These are phyloP conservation scores for Mangifera indica DNA, from an alignment of 345 rosid genomes.

Conservation along the genomic window DNA sequence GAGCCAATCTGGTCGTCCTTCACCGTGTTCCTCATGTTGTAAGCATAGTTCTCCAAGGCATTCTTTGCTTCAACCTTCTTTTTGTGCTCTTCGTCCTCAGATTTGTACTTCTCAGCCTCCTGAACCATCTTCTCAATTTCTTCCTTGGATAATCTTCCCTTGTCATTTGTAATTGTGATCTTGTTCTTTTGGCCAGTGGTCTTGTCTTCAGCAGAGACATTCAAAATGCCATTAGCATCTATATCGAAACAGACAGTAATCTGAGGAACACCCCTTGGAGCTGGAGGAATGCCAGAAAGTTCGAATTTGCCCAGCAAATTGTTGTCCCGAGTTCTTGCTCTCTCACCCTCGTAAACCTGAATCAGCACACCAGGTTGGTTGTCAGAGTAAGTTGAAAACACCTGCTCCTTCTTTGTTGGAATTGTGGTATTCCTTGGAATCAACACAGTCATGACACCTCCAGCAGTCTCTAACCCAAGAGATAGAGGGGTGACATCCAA, in stretches of 20 bases:
- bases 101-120: slow-evolving; percentile 64
- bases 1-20: slow-evolving; percentile 56
- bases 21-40: slow-evolving; percentile 61
- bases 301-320: slow-evolving; percentile 43
- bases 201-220: slow-evolving; percentile 65
- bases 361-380: slow-evolving; percentile 34
- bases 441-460: slow-evolving; percentile 41
- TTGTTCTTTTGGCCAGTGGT: slow-evolving; percentile 70
- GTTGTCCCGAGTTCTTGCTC: slow-evolving; percentile 33
- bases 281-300: slow-evolving; percentile 46
- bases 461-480: slow-evolving; percentile 40
- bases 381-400: slow-evolving; percentile 33
- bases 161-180: slow-evolving; percentile 63
- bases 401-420: slow-evolving; percentile 35
- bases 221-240: slow-evolving; percentile 41
- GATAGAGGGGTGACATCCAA: slow-evolving; percentile 49
- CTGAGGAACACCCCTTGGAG: slow-evolving; percentile 39
- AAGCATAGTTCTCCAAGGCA: slow-evolving; percentile 42
- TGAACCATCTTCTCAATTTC: slow-evolving; percentile 68
- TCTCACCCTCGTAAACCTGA: slow-evolving; percentile 30
- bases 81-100: slow-evolving; percentile 61
- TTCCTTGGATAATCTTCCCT: slow-evolving; percentile 57
- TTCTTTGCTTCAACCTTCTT: slow-evolving; percentile 69
- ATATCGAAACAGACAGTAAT: slow-evolving; percentile 20
- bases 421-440: slow-evolving; percentile 40